These are phyloP conservation scores for Stachybotrys chlorohalonatus DNA, from an alignment of 2,329 filamentous ascomycete genomes.

Conservation along the genomic window DNA sequence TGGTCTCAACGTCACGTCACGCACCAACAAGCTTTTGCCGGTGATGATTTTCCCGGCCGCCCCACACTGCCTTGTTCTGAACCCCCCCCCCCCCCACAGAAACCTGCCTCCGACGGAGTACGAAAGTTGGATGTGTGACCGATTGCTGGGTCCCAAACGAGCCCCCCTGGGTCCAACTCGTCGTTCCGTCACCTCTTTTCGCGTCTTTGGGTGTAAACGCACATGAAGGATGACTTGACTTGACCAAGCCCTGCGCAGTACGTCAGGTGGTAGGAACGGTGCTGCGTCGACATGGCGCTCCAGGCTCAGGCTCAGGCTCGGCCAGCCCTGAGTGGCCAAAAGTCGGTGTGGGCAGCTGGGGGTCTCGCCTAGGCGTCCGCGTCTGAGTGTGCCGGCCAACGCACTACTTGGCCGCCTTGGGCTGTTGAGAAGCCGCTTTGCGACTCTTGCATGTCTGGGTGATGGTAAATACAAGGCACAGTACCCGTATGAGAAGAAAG, in stretches of 20 bases:
- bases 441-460: background rate
- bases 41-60: background rate
- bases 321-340: background rate
- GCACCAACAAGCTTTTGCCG: background rate
- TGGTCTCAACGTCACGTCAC: background rate
- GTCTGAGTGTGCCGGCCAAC: background rate
- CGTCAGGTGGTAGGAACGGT: background rate
- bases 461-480: too few relatives aligned
- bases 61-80: background rate
- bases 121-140: background rate
- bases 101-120: background rate
- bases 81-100: background rate
- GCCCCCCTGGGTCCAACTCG: too few relatives aligned
- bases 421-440: background rate
- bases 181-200: too few relatives aligned
- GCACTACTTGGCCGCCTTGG: background rate
- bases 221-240: too few relatives aligned
- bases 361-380: background rate
- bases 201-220: too few relatives aligned
- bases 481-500: background rate
- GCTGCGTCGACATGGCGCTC: slow-evolving; percentile 2
- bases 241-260: too few relatives aligned
- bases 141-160: too few relatives aligned
- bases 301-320: slow-evolving; percentile 1
- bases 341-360: background rate